Evolutionary conservation across 2,329 filamentous ascomycete genomes (phyloP).

Genomic region (Neurospora sp.): DNA sequence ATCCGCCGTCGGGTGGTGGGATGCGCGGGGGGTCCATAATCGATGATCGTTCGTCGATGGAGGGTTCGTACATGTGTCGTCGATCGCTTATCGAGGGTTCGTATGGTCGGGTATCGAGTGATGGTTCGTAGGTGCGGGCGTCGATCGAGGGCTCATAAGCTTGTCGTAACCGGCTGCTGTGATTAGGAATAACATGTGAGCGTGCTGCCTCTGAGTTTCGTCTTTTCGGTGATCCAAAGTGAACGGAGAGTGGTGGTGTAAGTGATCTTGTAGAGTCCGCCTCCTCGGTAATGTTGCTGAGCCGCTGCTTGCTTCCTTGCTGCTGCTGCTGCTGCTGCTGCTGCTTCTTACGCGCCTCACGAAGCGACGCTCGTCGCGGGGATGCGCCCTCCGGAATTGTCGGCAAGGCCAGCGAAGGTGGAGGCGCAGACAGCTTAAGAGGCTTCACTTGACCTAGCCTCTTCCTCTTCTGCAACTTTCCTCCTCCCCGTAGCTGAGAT

Average conservation of each 20-base stretch:
- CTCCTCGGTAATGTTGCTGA: background rate
- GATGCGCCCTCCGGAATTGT: slow-evolving; percentile 42
- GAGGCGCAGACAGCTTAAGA: slow-evolving; percentile 20
- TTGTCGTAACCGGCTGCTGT: slow-evolving; percentile 35
- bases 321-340: background rate
- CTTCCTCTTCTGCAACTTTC: slow-evolving; percentile 42
- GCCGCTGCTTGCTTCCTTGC: slow-evolving; percentile 6
- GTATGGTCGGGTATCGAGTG: background rate
- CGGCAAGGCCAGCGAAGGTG: slow-evolving; percentile 28
- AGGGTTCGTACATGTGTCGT: background rate
- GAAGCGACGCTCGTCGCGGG: slow-evolving; percentile 27
- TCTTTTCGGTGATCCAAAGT: slow-evolving; percentile 30
- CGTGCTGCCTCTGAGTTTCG: slow-evolving; percentile 9
- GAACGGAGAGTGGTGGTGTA: slow-evolving; percentile 12
- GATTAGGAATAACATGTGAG: slow-evolving; percentile 1
- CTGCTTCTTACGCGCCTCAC: slow-evolving; percentile 22
- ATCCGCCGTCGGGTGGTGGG: slow-evolving; percentile 48
- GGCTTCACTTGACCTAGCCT: slow-evolving; percentile 20
- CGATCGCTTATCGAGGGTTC: background rate
- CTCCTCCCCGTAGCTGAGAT: slow-evolving; percentile 11
- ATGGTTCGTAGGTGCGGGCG: slow-evolving; percentile 23
- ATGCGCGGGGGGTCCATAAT: slow-evolving; percentile 50
- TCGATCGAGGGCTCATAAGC: slow-evolving; percentile 45
- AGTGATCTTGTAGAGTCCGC: background rate
- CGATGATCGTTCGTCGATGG: slow-evolving; percentile 26